Evolutionary conservation across 2,329 filamentous ascomycete species (phyloP).

Genomic region (Fusarium ambrosium): DNA sequence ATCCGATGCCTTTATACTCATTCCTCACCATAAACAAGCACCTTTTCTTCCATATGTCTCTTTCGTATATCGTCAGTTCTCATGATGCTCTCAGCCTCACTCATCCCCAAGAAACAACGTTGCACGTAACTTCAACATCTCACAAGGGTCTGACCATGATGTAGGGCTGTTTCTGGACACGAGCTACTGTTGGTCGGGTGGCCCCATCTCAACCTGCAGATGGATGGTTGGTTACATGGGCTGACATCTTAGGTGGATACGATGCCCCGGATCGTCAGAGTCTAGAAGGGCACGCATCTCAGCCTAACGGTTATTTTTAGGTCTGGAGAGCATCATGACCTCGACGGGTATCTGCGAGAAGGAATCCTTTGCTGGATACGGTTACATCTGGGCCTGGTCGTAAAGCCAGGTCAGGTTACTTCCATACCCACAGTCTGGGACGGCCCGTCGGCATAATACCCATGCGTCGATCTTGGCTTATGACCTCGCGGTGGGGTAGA

Average conservation of each 20-base stretch:
- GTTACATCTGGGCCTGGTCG: neutral
- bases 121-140: neutral
- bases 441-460: neutral
- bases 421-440: neutral
- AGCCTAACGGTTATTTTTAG: neutral
- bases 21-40: neutral
- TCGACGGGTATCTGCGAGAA: neutral
- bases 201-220: neutral
- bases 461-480: neutral
- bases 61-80: neutral
- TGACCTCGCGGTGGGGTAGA: neutral
- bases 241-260: neutral
- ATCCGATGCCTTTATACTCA: neutral
- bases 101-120: neutral
- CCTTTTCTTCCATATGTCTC: neutral
- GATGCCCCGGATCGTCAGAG: constrained; percentile 2
- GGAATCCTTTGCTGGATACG: neutral
- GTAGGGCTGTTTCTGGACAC: neutral
- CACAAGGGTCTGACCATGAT: neutral
- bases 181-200: neutral
- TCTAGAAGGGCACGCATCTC: neutral
- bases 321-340: neutral
- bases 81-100: neutral
- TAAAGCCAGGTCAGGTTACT: neutral
- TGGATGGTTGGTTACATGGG: neutral